Conservation (phyloP, 2,329 filamentous ascomycete genomes). For the Albophoma yamanashiensis region DNA sequence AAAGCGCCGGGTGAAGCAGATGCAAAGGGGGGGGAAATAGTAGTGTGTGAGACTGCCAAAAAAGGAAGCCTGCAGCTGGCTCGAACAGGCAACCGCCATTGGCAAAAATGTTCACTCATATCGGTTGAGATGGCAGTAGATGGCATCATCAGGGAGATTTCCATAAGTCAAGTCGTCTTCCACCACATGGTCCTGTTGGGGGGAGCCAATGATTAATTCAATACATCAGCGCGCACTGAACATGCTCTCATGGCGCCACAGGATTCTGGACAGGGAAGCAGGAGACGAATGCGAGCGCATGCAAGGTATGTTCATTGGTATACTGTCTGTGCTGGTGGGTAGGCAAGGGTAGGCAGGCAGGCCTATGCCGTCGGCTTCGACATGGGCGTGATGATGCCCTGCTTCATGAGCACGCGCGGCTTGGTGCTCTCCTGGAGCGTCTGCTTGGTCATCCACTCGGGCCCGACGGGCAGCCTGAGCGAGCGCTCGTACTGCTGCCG, state of each 20-base stretch:
- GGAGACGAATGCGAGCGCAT: background rate
- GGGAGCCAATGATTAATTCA: background rate
- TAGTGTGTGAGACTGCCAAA: background rate
- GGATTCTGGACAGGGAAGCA: background rate
- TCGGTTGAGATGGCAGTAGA: background rate
- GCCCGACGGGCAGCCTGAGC: conserved; percentile 75
- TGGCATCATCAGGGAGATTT: background rate
- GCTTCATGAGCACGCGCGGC: conserved; percentile 82
- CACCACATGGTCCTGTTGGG: background rate
- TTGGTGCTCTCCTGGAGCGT: conserved; percentile 84
- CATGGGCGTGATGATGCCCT: conserved; percentile 82
- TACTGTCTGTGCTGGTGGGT: background rate
- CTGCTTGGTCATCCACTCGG: conserved; percentile 95
- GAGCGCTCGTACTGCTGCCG: conserved; percentile 83
- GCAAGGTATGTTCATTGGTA: background rate
- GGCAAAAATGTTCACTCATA: background rate
- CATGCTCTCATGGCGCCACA: too few species aligned
- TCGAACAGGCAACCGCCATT: background rate
- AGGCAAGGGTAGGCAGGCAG: background rate
- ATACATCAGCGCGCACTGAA: too few species aligned
- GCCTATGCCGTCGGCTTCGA: conserved; percentile 52
- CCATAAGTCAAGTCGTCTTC: background rate
- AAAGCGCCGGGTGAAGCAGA: background rate
- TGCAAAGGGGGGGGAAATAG: too few species aligned
- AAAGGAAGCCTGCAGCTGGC: background rate